phyloP scores from a whole-genome alignment of 2,329 filamentous ascomycete species.

The Microdochium nivale region DNA sequence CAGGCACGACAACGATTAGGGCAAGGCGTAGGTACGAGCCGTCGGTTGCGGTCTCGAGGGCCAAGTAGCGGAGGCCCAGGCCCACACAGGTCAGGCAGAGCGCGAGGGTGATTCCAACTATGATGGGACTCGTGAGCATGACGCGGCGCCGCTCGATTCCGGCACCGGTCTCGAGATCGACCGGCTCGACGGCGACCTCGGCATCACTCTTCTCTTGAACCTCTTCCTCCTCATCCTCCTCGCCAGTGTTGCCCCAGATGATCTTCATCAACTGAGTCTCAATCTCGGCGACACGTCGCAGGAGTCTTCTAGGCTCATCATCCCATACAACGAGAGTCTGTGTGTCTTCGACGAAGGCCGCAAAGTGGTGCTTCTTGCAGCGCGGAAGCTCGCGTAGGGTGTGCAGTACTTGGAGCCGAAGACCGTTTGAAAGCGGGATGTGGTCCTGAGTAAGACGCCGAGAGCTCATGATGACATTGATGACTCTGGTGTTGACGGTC shows the following conservation, averaged over 20 bases:
- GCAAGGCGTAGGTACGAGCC: constrained; percentile 42
- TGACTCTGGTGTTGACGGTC: constrained; percentile 58
- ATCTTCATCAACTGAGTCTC: constrained; percentile 46
- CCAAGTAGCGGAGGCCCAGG: constrained; percentile 45
- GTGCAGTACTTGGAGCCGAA: constrained; percentile 54
- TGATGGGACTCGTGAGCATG: constrained; percentile 44
- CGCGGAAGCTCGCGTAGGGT: constrained; percentile 45
- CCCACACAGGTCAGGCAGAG: constrained; percentile 46
- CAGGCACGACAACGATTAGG: constrained; percentile 39
- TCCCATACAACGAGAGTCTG: constrained; percentile 55
- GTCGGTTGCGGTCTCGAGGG: constrained; percentile 45
- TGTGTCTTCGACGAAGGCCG: constrained; percentile 53
- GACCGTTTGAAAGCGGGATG: constrained; percentile 48
- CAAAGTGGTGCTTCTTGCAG: constrained; percentile 57
- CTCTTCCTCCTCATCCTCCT: constrained; percentile 29
- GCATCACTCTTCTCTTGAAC: constrained; percentile 29
- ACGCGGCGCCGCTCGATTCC: constrained; percentile 36
- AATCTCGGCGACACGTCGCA: constrained; percentile 41
- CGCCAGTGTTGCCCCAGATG: constrained; percentile 42
- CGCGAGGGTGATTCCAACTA: constrained; percentile 42
- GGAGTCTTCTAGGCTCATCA: constrained; percentile 47
- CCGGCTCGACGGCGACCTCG: constrained; percentile 33
- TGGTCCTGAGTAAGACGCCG: constrained; percentile 38
- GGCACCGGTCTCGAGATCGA: constrained; percentile 28
- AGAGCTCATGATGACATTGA: constrained; percentile 46